These are phyloP conservation scores for Mucor indicus DNA, from an alignment of 371 early-diverging fungal genomes.

Conservation along the genomic window DNA sequence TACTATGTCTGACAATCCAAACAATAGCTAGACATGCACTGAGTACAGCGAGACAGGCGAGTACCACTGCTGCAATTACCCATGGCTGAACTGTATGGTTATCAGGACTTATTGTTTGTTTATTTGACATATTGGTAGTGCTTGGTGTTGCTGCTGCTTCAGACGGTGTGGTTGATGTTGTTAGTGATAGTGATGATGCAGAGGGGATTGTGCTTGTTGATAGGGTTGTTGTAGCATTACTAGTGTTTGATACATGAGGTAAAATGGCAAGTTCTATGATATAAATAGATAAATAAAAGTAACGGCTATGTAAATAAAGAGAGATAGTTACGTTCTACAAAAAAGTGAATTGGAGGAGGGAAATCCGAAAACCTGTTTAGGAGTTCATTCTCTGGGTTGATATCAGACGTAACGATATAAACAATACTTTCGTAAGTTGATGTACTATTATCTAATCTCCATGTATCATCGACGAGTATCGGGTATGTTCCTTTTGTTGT, in stretches of 20 bases:
- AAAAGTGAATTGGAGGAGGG: conserved; percentile 8
- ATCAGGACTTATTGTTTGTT: no score
- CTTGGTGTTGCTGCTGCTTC: no score
- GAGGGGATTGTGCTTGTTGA: no score
- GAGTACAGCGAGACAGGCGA: conserved; percentile 22
- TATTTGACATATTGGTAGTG: no score
- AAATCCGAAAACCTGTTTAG: conserved; percentile 14
- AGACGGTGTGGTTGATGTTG: no score
- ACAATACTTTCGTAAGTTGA: conserved; percentile 11
- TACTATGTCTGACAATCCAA: conserved; percentile 21
- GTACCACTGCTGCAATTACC: conserved; percentile 21
- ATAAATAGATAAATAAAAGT: no score
- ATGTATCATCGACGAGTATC: conserved; percentile 17
- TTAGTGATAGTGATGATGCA: no score
- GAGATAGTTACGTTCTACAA: conserved; percentile 15
- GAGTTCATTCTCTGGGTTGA: conserved; percentile 17
- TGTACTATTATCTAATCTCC: conserved; percentile 13
- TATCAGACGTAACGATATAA: conserved; percentile 10
- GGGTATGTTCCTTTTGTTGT: conserved; percentile 9
- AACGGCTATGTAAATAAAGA: no score
- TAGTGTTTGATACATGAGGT: no score
- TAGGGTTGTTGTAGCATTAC: no score
- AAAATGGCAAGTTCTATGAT: no score
- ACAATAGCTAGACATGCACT: conserved; percentile 21
- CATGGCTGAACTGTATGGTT: conserved; percentile 20